Evolutionary conservation across 1,284 basidiomycete genomes (phyloP).

Genomic region (Amylostereum areolatum): DNA sequence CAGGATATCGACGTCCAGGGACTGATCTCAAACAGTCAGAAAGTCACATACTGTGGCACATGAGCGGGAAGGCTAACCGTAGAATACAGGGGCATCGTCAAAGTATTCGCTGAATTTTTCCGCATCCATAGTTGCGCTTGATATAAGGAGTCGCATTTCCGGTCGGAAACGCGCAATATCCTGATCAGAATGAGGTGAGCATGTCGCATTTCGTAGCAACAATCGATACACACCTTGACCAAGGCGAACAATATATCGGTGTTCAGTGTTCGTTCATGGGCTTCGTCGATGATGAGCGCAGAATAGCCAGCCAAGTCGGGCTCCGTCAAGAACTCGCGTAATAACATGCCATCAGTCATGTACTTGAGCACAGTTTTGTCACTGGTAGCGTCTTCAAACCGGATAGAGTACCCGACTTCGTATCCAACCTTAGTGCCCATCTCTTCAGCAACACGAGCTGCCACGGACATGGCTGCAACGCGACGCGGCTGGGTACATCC

Average conservation of each 20-base stretch:
- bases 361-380: constrained; percentile 97
- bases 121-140: constrained; percentile 95
- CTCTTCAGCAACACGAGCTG: constrained; percentile 97
- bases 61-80: constrained; percentile 46
- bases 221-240: constrained; percentile 72
- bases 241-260: constrained; percentile 97
- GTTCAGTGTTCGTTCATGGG: constrained; percentile 91
- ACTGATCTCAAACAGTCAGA: constrained; percentile 41
- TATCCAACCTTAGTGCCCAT: constrained; percentile 96
- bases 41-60: background rate
- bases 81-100: constrained; percentile 90
- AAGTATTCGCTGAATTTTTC: constrained; percentile 97
- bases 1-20: constrained; percentile 94
- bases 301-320: constrained; percentile 91
- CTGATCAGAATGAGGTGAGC: constrained; percentile 34
- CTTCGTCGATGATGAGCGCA: constrained; percentile 93
- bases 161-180: constrained; percentile 97
- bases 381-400: constrained; percentile 98
- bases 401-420: constrained; percentile 98
- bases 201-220: constrained; percentile 5
- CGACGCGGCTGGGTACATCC: constrained; percentile 98
- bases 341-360: constrained; percentile 98
- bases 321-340: constrained; percentile 94
- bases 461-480: constrained; percentile 99
- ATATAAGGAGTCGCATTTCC: constrained; percentile 86